Base-by-base conservation (phyloP, 257 asterid species). In the Solanum etuberosum region DNA sequence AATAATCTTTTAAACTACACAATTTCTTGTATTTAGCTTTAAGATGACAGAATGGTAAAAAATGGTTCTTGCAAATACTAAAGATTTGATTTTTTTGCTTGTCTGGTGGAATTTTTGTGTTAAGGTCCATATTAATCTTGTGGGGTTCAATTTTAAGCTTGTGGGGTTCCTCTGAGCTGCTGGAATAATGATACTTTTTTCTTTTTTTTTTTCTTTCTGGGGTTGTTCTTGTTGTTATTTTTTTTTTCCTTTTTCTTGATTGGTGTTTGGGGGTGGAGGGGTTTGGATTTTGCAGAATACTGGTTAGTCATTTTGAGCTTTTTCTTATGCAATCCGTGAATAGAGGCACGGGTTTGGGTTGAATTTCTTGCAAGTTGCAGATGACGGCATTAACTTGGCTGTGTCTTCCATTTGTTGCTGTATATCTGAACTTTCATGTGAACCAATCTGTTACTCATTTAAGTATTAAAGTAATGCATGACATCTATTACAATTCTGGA, bases 271-370 rank as follows among this genome's bases (percentile, higher is more conserved):
- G 67, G 65, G 67, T 5, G 61, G 88, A 5, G 61, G 87, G 83
- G 42, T 46, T 85, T 85, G 78, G 88, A 57, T 87, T 25, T 42
- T 82, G 85, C 84, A 16, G 80, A 29, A 43, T 15, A 48, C 27
- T 29, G 67, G 42, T 46, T 48, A 34, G 37, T 80, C 11, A 80
- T 9, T 46, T 80, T 29, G 89, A 88, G 88, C 86, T 88, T 91
- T 92, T 84, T 92, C 78, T 93, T 89, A 88, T 90, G 95, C 87
- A 91, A 92, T 90, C 98, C 95, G 97, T 93, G 97, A 95, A 90
- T 89, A 61, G 80, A 42, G 95, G 92, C 97, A 95, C 96, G 96
- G 96, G 96, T 88, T 87, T 86, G 92, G 90, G 83, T 90, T 91
- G 89, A 88, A 77, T 74, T 10, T 80, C 37, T 38, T 32, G 83